Evolutionary conservation across 331 rosid species (phyloP).

Genomic region (Malus hybrid): DNA sequence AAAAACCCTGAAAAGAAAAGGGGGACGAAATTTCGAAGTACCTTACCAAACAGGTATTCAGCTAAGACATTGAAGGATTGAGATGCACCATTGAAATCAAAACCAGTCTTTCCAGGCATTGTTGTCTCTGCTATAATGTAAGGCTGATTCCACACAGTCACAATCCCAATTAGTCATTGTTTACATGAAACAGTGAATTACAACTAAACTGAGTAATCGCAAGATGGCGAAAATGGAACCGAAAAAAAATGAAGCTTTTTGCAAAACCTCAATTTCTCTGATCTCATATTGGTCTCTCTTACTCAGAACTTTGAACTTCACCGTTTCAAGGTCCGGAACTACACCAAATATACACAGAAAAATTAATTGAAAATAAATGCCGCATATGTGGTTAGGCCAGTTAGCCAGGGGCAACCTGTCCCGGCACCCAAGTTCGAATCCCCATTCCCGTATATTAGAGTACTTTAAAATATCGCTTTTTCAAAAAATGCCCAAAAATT

Average conservation of each 20-base stretch:
- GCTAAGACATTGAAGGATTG: slow-evolving; percentile 83
- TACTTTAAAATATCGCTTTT: too few species aligned
- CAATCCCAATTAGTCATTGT: background rate
- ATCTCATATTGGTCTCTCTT: slow-evolving; percentile 65
- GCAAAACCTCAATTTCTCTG: slow-evolving; percentile 71
- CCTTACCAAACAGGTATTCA: slow-evolving; percentile 95
- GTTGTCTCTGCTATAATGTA: slow-evolving; percentile 82
- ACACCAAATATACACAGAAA: background rate
- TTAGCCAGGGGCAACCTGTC: too few species aligned
- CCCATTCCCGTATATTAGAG: too few species aligned
- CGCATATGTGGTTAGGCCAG: too few species aligned
- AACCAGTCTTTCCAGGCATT: slow-evolving; percentile 87
- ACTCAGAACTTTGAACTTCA: slow-evolving; percentile 62
- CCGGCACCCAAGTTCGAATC: too few species aligned
- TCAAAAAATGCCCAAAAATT: background rate
- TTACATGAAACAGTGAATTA: too few species aligned
- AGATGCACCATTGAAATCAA: slow-evolving; percentile 71
- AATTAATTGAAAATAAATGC: background rate
- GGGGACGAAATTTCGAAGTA: slow-evolving; percentile 17
- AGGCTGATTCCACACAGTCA: slow-evolving; percentile 47
- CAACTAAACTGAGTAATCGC: background rate
- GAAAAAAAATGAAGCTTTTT: background rate
- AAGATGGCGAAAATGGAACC: background rate
- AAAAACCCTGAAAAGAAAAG: background rate
- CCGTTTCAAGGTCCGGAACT: slow-evolving; percentile 90